A percentile compares a stretch with the other conserved stretches of the same genome.
Conservation (phyloP, 106 monocot species). For the Dendrobium nobile region DNA sequence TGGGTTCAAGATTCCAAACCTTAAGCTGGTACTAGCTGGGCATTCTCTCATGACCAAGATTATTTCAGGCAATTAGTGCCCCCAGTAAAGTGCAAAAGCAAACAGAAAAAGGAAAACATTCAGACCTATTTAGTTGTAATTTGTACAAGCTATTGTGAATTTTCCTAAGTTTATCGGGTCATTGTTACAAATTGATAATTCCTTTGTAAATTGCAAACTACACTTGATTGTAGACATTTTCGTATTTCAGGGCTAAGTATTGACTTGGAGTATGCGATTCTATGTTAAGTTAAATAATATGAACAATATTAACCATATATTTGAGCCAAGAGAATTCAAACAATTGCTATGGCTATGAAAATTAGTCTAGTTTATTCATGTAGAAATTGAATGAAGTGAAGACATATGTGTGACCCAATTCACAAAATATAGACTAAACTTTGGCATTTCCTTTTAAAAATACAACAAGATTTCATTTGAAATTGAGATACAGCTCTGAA, state of each 20-base stretch:
- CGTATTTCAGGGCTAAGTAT: background rate
- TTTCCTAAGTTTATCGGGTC: background rate
- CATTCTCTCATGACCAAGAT: too few species aligned
- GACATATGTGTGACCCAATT: background rate
- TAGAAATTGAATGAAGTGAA: background rate
- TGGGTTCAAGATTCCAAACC: too few species aligned
- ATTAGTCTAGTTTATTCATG: background rate
- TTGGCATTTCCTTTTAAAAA: background rate
- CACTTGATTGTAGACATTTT: background rate
- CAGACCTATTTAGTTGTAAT: background rate
- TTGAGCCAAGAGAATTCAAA: background rate
- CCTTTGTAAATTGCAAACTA: background rate
- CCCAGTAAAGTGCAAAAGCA: too few species aligned
- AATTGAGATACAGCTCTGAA: background rate
- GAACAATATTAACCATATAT: background rate
- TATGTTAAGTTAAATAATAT: background rate
- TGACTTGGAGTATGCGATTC: background rate
- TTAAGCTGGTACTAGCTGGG: too few species aligned
- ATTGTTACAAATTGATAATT: background rate
- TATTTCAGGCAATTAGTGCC: too few species aligned
- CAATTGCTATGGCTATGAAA: background rate
- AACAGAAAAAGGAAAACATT: background rate
- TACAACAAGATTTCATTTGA: background rate
- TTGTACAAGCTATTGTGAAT: background rate
- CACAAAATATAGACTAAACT: background rate